A percentile compares a stretch with the other conserved stretches of the same genome.
These are phyloP conservation scores for Leccinum broughii DNA, from an alignment of 768 basidiomycete species.

Conservation along the genomic window DNA sequence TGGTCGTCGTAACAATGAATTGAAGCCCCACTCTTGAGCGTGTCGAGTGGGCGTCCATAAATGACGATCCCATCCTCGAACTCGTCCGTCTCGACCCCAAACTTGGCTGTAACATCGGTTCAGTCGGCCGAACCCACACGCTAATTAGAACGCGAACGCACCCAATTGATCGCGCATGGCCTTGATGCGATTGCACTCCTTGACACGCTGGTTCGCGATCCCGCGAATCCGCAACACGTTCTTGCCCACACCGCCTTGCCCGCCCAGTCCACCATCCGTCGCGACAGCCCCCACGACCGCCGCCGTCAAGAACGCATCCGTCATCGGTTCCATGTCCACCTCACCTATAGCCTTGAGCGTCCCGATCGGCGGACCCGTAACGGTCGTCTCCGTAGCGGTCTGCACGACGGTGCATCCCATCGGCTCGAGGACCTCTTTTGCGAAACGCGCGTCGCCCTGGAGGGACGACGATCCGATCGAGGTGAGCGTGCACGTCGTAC, in stretches of 20 bases:
- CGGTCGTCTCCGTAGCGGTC: constrained; percentile 68
- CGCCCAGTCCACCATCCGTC: constrained; percentile 48
- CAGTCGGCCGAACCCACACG: background rate
- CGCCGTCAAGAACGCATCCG: constrained; percentile 97
- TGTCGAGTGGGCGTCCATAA: constrained; percentile 68
- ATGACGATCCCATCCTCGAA: constrained; percentile 92
- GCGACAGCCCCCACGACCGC: constrained; percentile 89
- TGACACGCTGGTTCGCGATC: constrained; percentile 97
- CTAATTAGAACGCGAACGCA: constrained; percentile 35
- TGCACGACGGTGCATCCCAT: no score
- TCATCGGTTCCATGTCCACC: constrained; percentile 99
- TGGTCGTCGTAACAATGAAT: constrained; percentile 98
- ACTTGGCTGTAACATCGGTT: constrained; percentile 66
- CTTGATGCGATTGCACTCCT: constrained; percentile 95
- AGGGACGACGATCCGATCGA: constrained; percentile 75
- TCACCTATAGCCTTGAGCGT: constrained; percentile 62
- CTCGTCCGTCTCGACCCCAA: constrained; percentile 90
- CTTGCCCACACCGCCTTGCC: constrained; percentile 28
- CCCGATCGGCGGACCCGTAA: constrained; percentile 85
- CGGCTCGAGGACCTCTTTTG: no score
- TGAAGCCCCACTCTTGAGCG: constrained; percentile 68
- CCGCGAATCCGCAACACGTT: constrained; percentile 82
- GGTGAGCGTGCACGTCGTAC: constrained; percentile 90
- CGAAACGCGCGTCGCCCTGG: no score
- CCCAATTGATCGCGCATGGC: constrained; percentile 97